Conservation (phyloP, 1,284 basidiomycete genomes). For the Boletellus sp. region DNA sequence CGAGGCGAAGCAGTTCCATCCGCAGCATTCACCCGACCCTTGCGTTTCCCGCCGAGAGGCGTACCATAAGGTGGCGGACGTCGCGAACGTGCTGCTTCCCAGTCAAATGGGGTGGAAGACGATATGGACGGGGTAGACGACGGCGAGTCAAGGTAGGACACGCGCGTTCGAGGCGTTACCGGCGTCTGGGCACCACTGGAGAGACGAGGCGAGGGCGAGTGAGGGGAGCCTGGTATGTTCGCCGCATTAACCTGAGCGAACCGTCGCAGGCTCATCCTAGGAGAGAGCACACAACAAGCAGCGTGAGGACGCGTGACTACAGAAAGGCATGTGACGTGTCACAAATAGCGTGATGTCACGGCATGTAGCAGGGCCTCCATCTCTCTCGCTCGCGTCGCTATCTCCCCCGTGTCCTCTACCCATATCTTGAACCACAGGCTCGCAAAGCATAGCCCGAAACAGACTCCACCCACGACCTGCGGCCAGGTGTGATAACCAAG, state of each 20-base stretch:
- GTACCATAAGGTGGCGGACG: conserved; percentile 67
- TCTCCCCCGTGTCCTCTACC: conserved; percentile 29
- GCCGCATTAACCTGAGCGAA: conserved; percentile 48
- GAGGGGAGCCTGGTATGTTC: conserved; percentile 24
- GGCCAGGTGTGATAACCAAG: conserved; percentile 78
- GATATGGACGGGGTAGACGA: conserved; percentile 65
- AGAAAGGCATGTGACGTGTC: conserved; percentile 17
- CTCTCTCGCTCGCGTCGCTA: conserved; percentile 19
- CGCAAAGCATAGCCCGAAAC: conserved; percentile 57
- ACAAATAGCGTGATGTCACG: conserved; percentile 29
- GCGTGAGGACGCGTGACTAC: conserved; percentile 14
- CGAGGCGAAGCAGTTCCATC: conserved; percentile 37
- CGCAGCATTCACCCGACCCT: conserved; percentile 42
- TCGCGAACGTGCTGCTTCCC: conserved; percentile 68
- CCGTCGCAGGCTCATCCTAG: conserved; percentile 48
- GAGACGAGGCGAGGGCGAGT: conserved; percentile 35
- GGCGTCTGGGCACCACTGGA: conserved; percentile 37
- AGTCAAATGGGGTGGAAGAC: conserved; percentile 72
- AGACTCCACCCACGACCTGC: conserved; percentile 68
- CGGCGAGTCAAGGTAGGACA: conserved; percentile 51
- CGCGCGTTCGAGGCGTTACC: conserved; percentile 34
- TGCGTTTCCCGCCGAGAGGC: conserved; percentile 46
- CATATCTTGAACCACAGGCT: conserved; percentile 62
- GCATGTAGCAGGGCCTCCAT: conserved; percentile 10
- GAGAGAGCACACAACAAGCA: conserved; percentile 5